Conservation (phyloP, 495 filamentous ascomycete species). For the Xylaria bambusicola region DNA sequence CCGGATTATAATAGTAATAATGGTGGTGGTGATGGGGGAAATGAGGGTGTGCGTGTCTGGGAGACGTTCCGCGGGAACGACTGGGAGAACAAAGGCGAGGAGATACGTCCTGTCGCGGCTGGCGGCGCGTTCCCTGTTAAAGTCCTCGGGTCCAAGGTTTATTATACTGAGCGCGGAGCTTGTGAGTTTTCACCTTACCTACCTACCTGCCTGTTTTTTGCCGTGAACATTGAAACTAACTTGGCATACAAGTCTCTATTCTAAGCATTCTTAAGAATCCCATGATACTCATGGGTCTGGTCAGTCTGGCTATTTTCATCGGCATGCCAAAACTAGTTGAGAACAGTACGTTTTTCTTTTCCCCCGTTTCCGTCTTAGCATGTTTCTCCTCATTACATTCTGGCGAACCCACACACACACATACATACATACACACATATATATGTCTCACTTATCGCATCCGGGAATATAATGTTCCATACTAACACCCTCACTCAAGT, state of each 20-base stretch:
- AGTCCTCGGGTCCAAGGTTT: constrained; percentile 64
- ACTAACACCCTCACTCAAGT: constrained; percentile 61
- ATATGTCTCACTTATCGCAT: no score
- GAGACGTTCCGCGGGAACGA: constrained; percentile 87
- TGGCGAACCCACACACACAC: no score
- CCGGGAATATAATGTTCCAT: no score
- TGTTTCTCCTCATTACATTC: no score
- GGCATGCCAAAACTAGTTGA: constrained; percentile 94
- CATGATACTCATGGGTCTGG: constrained; percentile 88
- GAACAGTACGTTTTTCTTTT: constrained; percentile 71
- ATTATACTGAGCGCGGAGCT: constrained; percentile 68
- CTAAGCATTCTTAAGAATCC: constrained; percentile 83
- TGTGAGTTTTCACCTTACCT: constrained; percentile 57
- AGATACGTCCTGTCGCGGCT: constrained; percentile 38
- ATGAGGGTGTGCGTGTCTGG: constrained; percentile 66
- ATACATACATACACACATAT: no score
- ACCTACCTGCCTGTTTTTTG: no score
- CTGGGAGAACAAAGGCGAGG: constrained; percentile 78
- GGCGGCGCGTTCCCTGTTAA: constrained; percentile 57
- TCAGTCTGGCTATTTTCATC: constrained; percentile 76
- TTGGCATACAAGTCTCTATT: constrained; percentile 42
- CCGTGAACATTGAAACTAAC: background rate
- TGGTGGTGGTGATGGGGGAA: constrained; percentile 27
- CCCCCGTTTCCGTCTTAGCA: background rate
- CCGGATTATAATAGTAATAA: background rate